These are phyloP conservation scores for Chara braunii DNA, from an alignment of 139 green algal species.

Conservation along the genomic window DNA sequence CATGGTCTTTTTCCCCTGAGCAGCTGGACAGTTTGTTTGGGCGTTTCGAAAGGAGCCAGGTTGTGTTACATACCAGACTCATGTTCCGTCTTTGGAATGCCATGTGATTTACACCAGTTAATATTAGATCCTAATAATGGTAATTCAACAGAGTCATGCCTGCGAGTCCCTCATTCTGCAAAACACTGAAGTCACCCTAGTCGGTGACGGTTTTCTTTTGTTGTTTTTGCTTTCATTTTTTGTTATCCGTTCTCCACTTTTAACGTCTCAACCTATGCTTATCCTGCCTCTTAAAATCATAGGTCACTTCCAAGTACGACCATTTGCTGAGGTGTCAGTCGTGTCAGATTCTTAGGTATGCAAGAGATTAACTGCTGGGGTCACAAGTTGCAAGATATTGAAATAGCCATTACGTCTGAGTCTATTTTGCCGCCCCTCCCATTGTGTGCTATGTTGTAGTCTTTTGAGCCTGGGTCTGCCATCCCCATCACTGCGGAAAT, in stretches of 20 bases:
- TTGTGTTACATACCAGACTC: conserved; percentile 1
- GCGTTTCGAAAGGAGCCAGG: conserved; percentile 31
- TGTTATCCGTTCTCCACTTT: not conserved
- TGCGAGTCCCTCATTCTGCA: not conserved
- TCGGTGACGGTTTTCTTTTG: not conserved
- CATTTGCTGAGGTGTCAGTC: no score
- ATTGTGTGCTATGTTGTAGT: no score
- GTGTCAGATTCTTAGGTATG: no score
- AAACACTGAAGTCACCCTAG: not conserved
- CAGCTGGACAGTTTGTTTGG: conserved; percentile 49
- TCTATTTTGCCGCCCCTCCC: no score
- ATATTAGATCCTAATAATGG: not conserved
- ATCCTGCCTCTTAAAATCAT: no score
- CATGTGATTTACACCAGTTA: not conserved
- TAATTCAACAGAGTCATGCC: not conserved
- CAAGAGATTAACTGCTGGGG: no score
- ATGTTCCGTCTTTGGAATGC: not conserved
- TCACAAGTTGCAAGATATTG: no score
- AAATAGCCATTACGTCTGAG: no score
- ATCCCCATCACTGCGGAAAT: no score
- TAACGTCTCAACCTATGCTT: no score
- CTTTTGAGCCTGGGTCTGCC: no score
- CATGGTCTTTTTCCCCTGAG: conserved; percentile 39
- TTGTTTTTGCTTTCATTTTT: not conserved
- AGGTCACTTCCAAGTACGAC: no score